Conservation (phyloP, 306 rosid species). For the Trichosanthes truncata region DNA sequence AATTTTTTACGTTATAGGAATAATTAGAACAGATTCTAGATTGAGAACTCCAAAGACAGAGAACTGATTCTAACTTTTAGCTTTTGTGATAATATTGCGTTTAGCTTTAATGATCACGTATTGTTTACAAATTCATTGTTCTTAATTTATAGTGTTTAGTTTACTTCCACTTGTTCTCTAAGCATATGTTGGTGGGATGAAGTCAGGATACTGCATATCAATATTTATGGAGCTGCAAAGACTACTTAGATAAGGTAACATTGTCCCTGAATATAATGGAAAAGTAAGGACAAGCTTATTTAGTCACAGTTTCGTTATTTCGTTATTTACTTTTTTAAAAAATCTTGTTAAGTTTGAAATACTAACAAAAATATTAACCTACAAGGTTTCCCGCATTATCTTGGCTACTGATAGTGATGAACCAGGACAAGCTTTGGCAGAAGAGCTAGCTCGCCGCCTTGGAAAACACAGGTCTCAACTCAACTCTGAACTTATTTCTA, state of each 20-base stretch:
- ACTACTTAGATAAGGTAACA: slow-evolving; percentile 60
- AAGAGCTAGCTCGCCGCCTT: slow-evolving; percentile 40
- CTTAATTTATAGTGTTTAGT: not conserved
- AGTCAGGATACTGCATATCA: slow-evolving; percentile 62
- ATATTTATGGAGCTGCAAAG: slow-evolving; percentile 72
- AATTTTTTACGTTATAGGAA: not conserved
- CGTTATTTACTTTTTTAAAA: not conserved
- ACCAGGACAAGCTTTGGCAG: slow-evolving; percentile 41
- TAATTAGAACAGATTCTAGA: not conserved
- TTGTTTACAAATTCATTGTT: not conserved
- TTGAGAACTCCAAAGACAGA: not conserved
- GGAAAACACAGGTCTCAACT: slow-evolving; percentile 31
- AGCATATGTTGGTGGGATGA: slow-evolving; percentile 14
- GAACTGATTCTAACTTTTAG: not conserved
- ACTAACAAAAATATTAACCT: not conserved
- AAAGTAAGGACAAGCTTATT: not conserved
- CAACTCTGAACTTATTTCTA: not conserved
- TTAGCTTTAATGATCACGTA: not conserved
- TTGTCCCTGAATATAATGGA: slow-evolving; percentile 1
- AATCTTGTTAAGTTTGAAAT: not conserved
- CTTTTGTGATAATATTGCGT: not conserved
- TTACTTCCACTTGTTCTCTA: not conserved
- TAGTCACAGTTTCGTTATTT: not conserved
- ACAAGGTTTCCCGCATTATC: slow-evolving; percentile 36
- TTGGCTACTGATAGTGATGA: slow-evolving; percentile 38